phyloP scores from a whole-genome alignment of 306 rosid genomes.

The Vigna nakashimae region DNA sequence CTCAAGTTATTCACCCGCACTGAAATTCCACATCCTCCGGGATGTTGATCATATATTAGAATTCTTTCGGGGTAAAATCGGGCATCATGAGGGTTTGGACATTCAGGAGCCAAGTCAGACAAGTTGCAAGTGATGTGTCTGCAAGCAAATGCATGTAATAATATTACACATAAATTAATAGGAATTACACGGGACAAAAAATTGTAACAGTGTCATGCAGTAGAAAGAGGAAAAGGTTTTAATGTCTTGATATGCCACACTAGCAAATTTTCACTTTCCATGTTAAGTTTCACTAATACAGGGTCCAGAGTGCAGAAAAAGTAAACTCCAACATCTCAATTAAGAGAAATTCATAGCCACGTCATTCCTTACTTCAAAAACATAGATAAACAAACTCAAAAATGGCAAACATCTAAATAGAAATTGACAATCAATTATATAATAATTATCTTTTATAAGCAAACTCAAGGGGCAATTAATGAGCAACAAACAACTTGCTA shows the following conservation, averaged over 20 bases:
- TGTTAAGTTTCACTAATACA: constrained; percentile 16
- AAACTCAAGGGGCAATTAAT: constrained; percentile 13
- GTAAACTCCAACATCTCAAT: background rate
- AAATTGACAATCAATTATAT: constrained; percentile 20
- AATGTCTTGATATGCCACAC: constrained; percentile 1
- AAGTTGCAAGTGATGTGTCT: constrained; percentile 81
- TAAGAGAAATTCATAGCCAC: constrained; percentile 17
- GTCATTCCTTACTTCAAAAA: background rate
- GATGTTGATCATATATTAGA: constrained; percentile 83
- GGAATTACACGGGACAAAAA: constrained; percentile 9
- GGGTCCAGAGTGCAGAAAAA: constrained; percentile 21
- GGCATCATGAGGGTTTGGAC: constrained; percentile 77
- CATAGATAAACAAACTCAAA: background rate
- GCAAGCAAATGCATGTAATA: constrained; percentile 44
- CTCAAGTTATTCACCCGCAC: constrained; percentile 62
- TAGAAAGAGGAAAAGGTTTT: constrained; percentile 11
- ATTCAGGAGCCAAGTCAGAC: constrained; percentile 89
- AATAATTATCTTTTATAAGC: constrained; percentile 1
- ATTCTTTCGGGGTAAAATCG: constrained; percentile 88
- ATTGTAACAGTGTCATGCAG: constrained; percentile 1
- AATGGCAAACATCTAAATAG: constrained; percentile 12
- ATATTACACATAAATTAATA: constrained; percentile 36
- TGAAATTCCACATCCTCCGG: constrained; percentile 85
- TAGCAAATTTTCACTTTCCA: constrained; percentile 3
- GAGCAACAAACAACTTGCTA: constrained; percentile 29